Percentiles rank a stretch among this genome's conserved stretches.
These are phyloP conservation scores for Rheum nobile DNA, from an alignment of 148 eudicot species.

Conservation along the genomic window DNA sequence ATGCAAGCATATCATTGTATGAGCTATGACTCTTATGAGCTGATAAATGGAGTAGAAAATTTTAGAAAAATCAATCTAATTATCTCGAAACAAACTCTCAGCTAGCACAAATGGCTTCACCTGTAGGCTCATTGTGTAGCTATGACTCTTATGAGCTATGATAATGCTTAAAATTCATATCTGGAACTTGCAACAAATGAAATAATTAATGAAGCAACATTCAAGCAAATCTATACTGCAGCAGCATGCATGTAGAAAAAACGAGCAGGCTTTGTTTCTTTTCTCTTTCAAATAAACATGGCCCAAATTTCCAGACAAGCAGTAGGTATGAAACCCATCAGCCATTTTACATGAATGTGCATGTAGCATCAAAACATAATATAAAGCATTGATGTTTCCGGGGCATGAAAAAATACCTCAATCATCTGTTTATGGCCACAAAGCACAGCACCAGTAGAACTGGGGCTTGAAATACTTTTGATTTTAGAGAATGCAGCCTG, in stretches of 20 bases:
- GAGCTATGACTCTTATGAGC: no score
- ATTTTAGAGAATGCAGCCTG: conserved; percentile 86
- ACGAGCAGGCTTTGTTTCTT: background rate
- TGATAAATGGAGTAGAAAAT: no score
- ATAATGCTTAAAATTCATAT: no score
- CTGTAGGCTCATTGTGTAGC: no score
- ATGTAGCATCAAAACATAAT: background rate
- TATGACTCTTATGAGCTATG: no score
- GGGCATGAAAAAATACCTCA: conserved; percentile 40
- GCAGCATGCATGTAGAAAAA: no score
- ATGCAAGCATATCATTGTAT: no score
- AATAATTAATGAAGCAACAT: background rate
- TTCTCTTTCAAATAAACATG: background rate
- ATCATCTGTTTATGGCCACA: conserved; percentile 93
- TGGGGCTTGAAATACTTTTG: conserved; percentile 45
- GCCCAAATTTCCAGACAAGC: background rate
- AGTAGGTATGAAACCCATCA: background rate
- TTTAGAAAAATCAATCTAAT: no score
- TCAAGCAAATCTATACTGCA: background rate
- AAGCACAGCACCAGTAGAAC: conserved; percentile 66
- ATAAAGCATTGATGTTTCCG: background rate
- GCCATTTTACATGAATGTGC: background rate
- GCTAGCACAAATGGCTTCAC: no score
- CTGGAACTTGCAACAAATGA: no score
- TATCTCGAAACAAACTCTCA: no score